Evolutionary conservation across 305 asterid genomes (phyloP).

Genomic region (Fraxinus nigra): DNA sequence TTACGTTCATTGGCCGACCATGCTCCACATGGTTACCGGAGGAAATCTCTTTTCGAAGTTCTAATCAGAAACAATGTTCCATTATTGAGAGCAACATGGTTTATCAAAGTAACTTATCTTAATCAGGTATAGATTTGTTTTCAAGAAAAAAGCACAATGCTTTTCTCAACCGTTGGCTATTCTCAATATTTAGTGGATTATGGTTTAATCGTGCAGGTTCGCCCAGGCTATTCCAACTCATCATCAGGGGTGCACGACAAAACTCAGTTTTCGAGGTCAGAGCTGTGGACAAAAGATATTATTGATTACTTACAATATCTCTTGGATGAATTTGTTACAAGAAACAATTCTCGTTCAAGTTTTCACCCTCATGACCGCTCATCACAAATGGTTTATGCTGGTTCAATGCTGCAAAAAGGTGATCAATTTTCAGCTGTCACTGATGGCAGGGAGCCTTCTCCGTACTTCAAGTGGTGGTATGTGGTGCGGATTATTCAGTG

Average conservation of each 20-base stretch:
- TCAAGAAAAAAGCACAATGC: slow-evolving; percentile 17
- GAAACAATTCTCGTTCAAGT: slow-evolving; percentile 61
- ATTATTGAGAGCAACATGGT: slow-evolving; percentile 92
- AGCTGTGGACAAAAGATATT: slow-evolving; percentile 97
- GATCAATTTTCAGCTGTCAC: slow-evolving; percentile 45
- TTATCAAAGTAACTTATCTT: slow-evolving; percentile 91
- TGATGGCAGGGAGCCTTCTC: slow-evolving; percentile 82
- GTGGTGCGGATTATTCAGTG: slow-evolving; percentile 89
- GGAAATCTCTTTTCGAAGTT: slow-evolving; percentile 81
- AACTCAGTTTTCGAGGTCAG: slow-evolving; percentile 74
- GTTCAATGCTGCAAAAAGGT: slow-evolving; percentile 58
- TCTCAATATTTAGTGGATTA: slow-evolving; percentile 21
- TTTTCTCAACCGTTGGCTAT: slow-evolving; percentile 17
- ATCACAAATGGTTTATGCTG: slow-evolving; percentile 60
- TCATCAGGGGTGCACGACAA: slow-evolving; percentile 76
- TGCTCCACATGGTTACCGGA: slow-evolving; percentile 90
- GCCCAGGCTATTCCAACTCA: slow-evolving; percentile 60
- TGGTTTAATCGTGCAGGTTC: slow-evolving; percentile 61
- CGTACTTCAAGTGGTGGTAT: slow-evolving; percentile 95
- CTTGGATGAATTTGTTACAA: slow-evolving; percentile 78
- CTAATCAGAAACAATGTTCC: slow-evolving; percentile 88
- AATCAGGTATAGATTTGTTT: slow-evolving; percentile 68
- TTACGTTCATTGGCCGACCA: slow-evolving; percentile 89
- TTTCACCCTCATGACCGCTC: slow-evolving; percentile 61
- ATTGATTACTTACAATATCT: slow-evolving; percentile 85